Evolutionary conservation across 768 basidiomycete species (phyloP).

Genomic region (Mrakia gelida): DNA sequence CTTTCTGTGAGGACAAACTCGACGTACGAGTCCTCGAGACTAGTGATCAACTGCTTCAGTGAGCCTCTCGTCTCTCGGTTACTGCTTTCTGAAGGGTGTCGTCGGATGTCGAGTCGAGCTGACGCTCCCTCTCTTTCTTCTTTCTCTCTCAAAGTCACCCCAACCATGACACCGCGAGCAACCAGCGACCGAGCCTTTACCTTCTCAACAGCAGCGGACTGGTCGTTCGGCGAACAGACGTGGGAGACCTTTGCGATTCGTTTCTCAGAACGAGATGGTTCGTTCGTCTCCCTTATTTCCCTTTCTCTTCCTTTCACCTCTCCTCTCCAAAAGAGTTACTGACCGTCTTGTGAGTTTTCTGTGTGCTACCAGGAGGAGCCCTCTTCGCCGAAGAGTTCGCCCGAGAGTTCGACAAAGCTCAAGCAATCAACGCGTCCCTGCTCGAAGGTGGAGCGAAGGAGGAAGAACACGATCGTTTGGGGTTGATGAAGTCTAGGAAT

Average conservation of each 20-base stretch:
- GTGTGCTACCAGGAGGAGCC: background rate
- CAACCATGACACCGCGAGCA: background rate
- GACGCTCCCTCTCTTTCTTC: background rate
- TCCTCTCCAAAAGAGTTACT: background rate
- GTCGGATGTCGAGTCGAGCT: background rate
- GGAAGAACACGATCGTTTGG: background rate
- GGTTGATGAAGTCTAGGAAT: background rate
- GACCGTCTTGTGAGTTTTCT: too few species aligned
- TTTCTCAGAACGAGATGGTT: background rate
- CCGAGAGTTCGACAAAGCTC: background rate
- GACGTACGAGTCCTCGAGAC: background rate
- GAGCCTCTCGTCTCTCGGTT: background rate
- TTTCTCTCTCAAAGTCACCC: background rate
- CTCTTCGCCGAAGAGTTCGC: constrained; percentile 2
- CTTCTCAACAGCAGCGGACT: constrained; percentile 10
- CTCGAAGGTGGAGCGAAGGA: background rate
- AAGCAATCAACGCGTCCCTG: background rate
- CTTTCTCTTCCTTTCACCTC: background rate
- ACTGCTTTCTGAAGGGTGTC: background rate
- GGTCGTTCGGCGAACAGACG: constrained; percentile 7
- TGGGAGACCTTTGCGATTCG: constrained; percentile 16
- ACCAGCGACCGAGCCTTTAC: background rate
- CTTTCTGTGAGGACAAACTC: background rate
- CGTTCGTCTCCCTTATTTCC: background rate
- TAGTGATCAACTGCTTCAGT: constrained; percentile 15